phyloP scores from a whole-genome alignment of 192 early-diverging fungal species.

The Entomortierella parvispora region DNA sequence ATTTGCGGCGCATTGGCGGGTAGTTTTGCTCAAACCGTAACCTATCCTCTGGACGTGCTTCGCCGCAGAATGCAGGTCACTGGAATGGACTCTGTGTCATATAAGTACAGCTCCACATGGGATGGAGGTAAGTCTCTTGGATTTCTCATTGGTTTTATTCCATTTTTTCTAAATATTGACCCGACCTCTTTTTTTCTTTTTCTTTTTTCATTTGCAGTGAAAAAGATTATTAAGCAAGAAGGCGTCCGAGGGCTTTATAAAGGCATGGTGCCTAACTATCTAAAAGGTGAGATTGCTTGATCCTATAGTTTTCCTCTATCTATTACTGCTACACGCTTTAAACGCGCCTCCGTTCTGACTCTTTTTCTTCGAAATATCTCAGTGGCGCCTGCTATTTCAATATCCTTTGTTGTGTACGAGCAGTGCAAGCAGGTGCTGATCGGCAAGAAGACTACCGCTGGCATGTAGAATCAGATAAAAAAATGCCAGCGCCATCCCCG shows the following conservation, averaged over 20 bases:
- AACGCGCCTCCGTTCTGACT: neutral
- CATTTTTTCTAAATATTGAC: neutral
- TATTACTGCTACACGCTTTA: neutral
- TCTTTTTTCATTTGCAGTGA: constrained; percentile 51
- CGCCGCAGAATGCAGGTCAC: constrained; percentile 85
- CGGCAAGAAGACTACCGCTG: constrained; percentile 49
- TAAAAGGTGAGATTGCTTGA: constrained; percentile 62
- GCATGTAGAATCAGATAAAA: constrained; percentile 51
- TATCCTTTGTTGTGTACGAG: constrained; percentile 87
- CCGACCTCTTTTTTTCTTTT: neutral
- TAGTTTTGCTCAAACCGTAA: constrained; percentile 83
- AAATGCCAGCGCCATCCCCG: neutral
- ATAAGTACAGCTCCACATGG: constrained; percentile 79
- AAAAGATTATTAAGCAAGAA: constrained; percentile 64
- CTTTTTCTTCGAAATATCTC: neutral
- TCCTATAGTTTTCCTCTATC: neutral
- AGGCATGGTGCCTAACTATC: constrained; percentile 83
- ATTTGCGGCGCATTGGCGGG: constrained; percentile 81
- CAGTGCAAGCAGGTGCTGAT: constrained; percentile 74
- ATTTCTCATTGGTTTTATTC: too few relatives aligned
- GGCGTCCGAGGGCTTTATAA: constrained; percentile 78
- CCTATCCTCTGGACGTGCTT: constrained; percentile 83
- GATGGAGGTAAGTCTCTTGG: constrained; percentile 70
- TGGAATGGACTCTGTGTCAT: constrained; percentile 71
- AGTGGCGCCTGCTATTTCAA: constrained; percentile 83